phyloP scores from a whole-genome alignment of 78 protist genomes.

The Dictyostelium firmibasis region DNA sequence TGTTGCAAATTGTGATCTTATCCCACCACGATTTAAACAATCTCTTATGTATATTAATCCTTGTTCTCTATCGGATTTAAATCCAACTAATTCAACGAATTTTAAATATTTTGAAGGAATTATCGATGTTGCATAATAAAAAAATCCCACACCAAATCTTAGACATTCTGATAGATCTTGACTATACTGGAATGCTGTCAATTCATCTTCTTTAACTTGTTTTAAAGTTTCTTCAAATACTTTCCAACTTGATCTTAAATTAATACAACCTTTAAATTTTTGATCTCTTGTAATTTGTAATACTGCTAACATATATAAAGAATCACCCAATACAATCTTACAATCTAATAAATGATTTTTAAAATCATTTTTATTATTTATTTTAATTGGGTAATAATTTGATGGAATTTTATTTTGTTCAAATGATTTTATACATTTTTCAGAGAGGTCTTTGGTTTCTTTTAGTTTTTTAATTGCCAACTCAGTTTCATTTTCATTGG shows the following conservation, averaged over 20 bases:
- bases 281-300: constrained; percentile 50
- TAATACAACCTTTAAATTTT: constrained; percentile 58
- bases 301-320: constrained; percentile 61
- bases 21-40: neutral
- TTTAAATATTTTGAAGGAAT: constrained; percentile 56
- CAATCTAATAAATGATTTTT: constrained; percentile 54
- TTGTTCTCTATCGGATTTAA: constrained; percentile 60
- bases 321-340: constrained; percentile 57
- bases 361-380: neutral
- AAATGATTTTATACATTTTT: constrained; percentile 13
- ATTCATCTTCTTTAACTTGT: constrained; percentile 49
- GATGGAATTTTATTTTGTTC: constrained; percentile 45
- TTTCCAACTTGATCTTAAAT: constrained; percentile 80
- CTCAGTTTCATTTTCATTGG: constrained; percentile 52
- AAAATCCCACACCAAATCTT: constrained; percentile 75
- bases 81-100: constrained; percentile 64
- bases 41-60: constrained; percentile 61
- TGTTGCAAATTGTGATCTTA: constrained; percentile 64
- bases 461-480: constrained; percentile 38
- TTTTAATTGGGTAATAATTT: neutral
- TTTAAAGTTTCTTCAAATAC: constrained; percentile 52
- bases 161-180: constrained; percentile 29
- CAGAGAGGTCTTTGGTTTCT: constrained; percentile 47
- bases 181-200: neutral
- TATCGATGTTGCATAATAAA: constrained; percentile 70